Base-by-base conservation (phyloP, 768 basidiomycete species). In the Tulasnella sp. region DNA sequence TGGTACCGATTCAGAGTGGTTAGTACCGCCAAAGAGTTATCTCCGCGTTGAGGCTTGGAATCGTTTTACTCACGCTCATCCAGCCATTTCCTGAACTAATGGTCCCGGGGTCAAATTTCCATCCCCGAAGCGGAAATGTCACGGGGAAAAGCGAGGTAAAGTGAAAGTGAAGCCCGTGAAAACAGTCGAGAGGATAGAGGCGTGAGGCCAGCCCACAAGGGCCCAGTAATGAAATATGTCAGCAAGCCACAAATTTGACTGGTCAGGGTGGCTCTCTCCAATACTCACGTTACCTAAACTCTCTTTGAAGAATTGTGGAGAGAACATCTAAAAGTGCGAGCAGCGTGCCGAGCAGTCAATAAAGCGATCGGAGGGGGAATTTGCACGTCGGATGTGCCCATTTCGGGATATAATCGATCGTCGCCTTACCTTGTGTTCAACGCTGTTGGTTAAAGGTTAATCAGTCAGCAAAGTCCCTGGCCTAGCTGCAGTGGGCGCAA, bases 301-400 rank as follows among this genome's bases (percentile, higher is more conserved):
- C 82, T 91, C 89, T 82, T 87, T 91, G 87, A 93, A 92, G 82
- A 92, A 93, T 27, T 91, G 90, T 0, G 91, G 91, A 10, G 91
- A 92, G 83, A 92, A 92, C 90, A 92, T 92, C 90, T 90, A 81
- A 7, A 31, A 81, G 39, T 40, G 39, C 39, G 39, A 77, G 81
- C 74, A 44, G 21, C 48, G 44, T 24, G 16, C 56, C 56, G 46
- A 72, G 44, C 19, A 38, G 46, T 71, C 71, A 78, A 71, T 14
- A 39, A n/a, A 4, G 74, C 9, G 62, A 24, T 77, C 56, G 27
- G 21, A 8, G 42, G 14, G 6, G 14, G 6, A 12, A 44, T 10
- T 44, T 74, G 18, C 14, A 7, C 1, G 14, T 38, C 36, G 38
- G 18, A 78, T 42, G 24, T 79, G 5, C 58, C 34, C 12, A 27